These are phyloP conservation scores for Prunus salicina DNA, from an alignment of 306 rosid genomes.

Conservation along the genomic window DNA sequence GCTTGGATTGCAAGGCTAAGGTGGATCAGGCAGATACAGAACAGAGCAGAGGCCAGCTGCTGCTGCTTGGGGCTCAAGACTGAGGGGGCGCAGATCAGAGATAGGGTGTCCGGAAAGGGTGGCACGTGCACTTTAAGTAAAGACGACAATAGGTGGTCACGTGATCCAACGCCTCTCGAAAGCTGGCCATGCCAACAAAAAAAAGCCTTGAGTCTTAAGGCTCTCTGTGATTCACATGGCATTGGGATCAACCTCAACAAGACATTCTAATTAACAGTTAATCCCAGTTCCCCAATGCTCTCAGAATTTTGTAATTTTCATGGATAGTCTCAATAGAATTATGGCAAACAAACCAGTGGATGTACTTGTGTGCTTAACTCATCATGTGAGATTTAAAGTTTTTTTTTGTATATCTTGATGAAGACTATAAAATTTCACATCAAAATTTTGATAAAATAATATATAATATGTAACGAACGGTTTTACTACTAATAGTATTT, in stretches of 20 bases:
- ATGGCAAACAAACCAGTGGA: slow-evolving; percentile 2
- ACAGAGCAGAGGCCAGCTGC: not conserved
- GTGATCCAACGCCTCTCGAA: slow-evolving; percentile 44
- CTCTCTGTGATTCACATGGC: slow-evolving; percentile 5
- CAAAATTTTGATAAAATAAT: too few species aligned
- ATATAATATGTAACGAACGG: too few species aligned
- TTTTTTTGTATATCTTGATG: too few species aligned
- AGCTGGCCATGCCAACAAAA: slow-evolving; percentile 9
- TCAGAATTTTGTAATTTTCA: not conserved
- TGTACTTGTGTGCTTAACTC: not conserved
- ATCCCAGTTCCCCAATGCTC: not conserved
- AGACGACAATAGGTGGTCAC: slow-evolving; percentile 29
- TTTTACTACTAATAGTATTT: too few species aligned
- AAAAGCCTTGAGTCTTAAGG: not conserved
- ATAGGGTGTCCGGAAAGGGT: slow-evolving; percentile 16
- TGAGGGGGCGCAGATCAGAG: not conserved
- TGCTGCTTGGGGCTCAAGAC: slow-evolving; percentile 27
- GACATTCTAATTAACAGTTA: slow-evolving; percentile 9
- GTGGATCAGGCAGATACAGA: not conserved
- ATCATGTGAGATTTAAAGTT: too few species aligned
- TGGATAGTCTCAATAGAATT: not conserved
- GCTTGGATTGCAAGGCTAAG: slow-evolving; percentile 41
- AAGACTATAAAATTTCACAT: too few species aligned
- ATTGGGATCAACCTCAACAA: slow-evolving; percentile 28
- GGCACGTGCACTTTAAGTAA: slow-evolving; percentile 57